Base-by-base conservation (phyloP, 2,329 filamentous ascomycete species). In the Xylariomycetidae sp. region DNA sequence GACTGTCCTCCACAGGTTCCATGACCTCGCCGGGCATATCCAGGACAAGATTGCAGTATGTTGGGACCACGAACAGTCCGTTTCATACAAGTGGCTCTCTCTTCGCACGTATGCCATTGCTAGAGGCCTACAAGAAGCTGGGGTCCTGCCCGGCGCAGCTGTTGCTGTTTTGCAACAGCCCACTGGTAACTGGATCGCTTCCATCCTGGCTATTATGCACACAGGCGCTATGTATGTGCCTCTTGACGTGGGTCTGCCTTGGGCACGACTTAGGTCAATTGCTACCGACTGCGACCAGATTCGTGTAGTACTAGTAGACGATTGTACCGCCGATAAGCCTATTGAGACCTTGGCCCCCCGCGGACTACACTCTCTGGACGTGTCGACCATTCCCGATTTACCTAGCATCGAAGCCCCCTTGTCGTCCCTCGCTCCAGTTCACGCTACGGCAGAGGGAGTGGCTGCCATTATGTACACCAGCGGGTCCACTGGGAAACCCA, bases 131-230 rank as follows among this genome's bases (percentile, higher is more conserved):
- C 5, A 36, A 5, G 36, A 17, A 2, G 31, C 22, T 8, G 26
- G 27, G 3, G 28, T 40, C 6, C 31, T 34, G 2, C 4, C 16
- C 1, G 56, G 50, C 0, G 47, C 46, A 8, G 32, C 35, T 1
- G 56, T 73, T 3, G 57, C 44, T 1, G 62, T 72, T 2, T 61
- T 66, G 30, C 58, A 62, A 23, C 31, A 63, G 4, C 53, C 68
- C 0, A 40, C 49, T 0, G 23, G 46, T 0, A 56, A 67, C 28
- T 62, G 48, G 49, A 43, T 63, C 3, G 49, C 34, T 19, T 60
- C 58, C 0, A 35, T 70, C 19, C 52, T 70, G 2, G 67, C 62
- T 9, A 62, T 69, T 25, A 41, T 57, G 31, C 49, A 53, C 0
- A 31, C 62, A 6, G 65, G 65, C 2, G 56, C 47, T 4, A 43